phyloP scores from a whole-genome alignment of 2,329 filamentous ascomycete genomes.

The Blastomyces parvus region DNA sequence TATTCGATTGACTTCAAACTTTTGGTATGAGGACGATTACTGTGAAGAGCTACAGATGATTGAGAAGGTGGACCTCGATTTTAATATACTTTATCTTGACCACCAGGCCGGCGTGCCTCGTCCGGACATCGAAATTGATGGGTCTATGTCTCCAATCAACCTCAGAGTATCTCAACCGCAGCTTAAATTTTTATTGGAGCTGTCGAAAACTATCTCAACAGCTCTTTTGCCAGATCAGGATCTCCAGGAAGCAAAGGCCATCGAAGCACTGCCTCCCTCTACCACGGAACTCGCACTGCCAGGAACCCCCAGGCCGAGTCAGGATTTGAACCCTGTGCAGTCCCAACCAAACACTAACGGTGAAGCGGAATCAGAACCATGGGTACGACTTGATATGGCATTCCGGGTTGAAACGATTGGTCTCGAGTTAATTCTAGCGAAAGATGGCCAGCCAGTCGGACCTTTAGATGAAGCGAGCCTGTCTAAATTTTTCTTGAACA shows the following conservation, averaged over 20 bases:
- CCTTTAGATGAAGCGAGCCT: slow-evolving; percentile 70
- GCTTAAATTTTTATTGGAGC: slow-evolving; percentile 75
- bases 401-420: slow-evolving; percentile 85
- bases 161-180: slow-evolving; percentile 83
- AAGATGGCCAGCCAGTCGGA: slow-evolving; percentile 66
- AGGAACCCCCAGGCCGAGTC: slow-evolving; percentile 20
- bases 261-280: slow-evolving; percentile 58
- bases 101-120: slow-evolving; percentile 67
- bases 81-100: slow-evolving; percentile 85
- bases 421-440: slow-evolving; percentile 72
- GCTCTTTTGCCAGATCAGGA: slow-evolving; percentile 71
- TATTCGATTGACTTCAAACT: slow-evolving; percentile 78
- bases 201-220: slow-evolving; percentile 77
- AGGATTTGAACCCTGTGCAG: slow-evolving; percentile 14
- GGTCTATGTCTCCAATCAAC: slow-evolving; percentile 87
- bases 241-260: slow-evolving; percentile 61
- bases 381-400: slow-evolving; percentile 87
- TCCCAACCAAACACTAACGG: slow-evolving; percentile 61
- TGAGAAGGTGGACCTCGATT: slow-evolving; percentile 88
- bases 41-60: slow-evolving; percentile 91
- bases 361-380: slow-evolving; percentile 57
- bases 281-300: slow-evolving; percentile 32
- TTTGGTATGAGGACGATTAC: slow-evolving; percentile 63
- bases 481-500: slow-evolving; percentile 87
- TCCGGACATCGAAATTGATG: slow-evolving; percentile 85